These are phyloP conservation scores for Lactarius trivialis DNA, from an alignment of 768 basidiomycete genomes.

Conservation along the genomic window DNA sequence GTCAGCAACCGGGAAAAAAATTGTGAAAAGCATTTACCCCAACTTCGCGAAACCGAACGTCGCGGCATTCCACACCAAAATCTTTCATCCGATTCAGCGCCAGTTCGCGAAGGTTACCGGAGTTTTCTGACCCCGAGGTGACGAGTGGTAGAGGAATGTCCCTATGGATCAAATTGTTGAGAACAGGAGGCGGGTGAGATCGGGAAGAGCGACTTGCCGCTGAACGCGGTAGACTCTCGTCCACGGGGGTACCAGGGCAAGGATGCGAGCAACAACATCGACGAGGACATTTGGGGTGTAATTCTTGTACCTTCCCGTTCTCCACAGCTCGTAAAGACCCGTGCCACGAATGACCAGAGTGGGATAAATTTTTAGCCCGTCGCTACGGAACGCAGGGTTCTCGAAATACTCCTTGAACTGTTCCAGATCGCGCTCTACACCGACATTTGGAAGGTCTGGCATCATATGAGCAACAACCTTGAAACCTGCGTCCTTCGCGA, in stretches of 20 bases:
- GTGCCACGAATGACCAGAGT: conserved; percentile 97
- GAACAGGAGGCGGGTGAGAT: not conserved
- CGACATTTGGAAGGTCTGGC: conserved; percentile 97
- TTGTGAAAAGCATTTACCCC: conserved; percentile 55
- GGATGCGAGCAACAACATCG: conserved; percentile 91
- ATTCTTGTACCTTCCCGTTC: conserved; percentile 97
- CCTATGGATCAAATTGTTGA: conserved; percentile 35
- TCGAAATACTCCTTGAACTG: conserved; percentile 99
- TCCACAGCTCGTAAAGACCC: conserved; percentile 91
- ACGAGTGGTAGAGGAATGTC: conserved; percentile 97
- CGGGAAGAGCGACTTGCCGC: conserved; percentile 42
- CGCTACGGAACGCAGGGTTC: conserved; percentile 94
- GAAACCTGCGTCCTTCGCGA: conserved; percentile 98
- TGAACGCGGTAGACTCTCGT: conserved; percentile 98
- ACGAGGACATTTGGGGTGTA: conserved; percentile 99
- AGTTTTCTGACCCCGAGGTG: conserved; percentile 95
- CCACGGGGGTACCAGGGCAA: conserved; percentile 97
- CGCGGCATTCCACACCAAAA: conserved; percentile 94
- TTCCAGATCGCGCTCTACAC: conserved; percentile 92
- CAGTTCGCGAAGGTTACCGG: conserved; percentile 92
- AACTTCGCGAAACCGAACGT: conserved; percentile 96
- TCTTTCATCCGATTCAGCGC: conserved; percentile 98
- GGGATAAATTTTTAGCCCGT: conserved; percentile 97
- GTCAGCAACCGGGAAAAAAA: not conserved
- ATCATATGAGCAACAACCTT: conserved; percentile 99